Base-by-base conservation (phyloP, 1,284 basidiomycete genomes). In the Apiotrichum montevideense region DNA sequence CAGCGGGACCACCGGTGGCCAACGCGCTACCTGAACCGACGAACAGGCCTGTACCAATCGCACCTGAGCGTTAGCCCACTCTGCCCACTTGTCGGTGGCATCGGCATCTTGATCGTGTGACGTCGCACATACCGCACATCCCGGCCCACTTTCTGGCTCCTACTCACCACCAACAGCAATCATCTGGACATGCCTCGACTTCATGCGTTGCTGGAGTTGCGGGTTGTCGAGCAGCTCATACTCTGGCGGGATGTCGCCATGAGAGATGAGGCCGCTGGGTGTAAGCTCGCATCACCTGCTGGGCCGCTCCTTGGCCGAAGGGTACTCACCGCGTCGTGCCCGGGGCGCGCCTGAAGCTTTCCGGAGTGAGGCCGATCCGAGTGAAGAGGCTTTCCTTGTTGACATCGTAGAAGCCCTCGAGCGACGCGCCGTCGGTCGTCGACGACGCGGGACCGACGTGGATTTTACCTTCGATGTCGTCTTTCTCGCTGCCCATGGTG, bases 11-110 rank as follows among this genome's bases (percentile, higher is more conserved):
- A 55, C 80, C 80, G 4, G 57, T 72, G 7, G 63, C 58, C 11
- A 81, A 74, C 5, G 80, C 78, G 15, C 64, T 62, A 29, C 79
- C 80, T 4, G 77, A 77, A 58, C 80, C 80, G 55, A 81, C 43
- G 13, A 52, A 52, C 11, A 52, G 35, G 10, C 52, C 52, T 13
- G 52, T 53, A 10, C 46, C 45, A 39, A 53, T 53, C 2, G 48
- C 40, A 34, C 55, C 49, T 47, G 55, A 14, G 14, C 15, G 43
- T 52, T 33, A 41, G 21, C 21, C 7, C 8, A 39, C 21, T 21
- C 21, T 21, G 21, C 21, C 21, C 21, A 21, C 21, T 21, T 21
- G 21, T 21, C 21, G 21, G 21, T 21, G 21, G 21, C 21, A 21
- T 21, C 21, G 21, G 21, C 21, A 21, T 21, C 21, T 21, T 21